Evolutionary conservation across 768 basidiomycete species (phyloP).

Genomic region (Boletus sp.): DNA sequence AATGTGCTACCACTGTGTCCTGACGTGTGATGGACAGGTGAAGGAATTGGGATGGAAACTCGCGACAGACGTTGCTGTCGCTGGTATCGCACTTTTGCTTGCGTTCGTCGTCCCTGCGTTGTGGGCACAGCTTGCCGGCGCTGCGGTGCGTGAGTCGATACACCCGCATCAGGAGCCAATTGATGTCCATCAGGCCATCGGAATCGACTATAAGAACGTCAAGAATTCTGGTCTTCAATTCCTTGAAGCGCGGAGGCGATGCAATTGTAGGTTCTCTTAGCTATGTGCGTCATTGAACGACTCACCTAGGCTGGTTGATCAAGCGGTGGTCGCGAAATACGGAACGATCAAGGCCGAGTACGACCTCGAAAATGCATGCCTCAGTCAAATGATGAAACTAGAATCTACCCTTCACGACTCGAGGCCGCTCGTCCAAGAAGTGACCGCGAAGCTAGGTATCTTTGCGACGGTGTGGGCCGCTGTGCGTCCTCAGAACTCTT

Average conservation of each 20-base stretch:
- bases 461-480: conserved; percentile 21
- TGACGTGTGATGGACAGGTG: conserved; percentile 9
- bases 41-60: conserved; percentile 19
- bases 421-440: conserved; percentile 17
- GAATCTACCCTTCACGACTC: conserved; percentile 10
- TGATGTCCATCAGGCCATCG: neutral
- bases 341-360: conserved; percentile 5
- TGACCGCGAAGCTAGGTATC: conserved; percentile 15
- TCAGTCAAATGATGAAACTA: conserved; percentile 14
- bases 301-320: neutral
- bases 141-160: neutral
- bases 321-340: conserved; percentile 12
- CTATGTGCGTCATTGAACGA: neutral
- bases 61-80: conserved; percentile 8
- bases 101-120: conserved; percentile 8
- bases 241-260: conserved; percentile 2
- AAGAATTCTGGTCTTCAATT: conserved; percentile 4
- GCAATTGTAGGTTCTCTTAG: conserved; percentile 4
- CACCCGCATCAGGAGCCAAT: neutral
- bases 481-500: conserved; percentile 1
- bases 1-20: neutral
- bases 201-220: conserved; percentile 3
- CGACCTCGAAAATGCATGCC: conserved; percentile 11
- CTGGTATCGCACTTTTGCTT: conserved; percentile 15
- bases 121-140: conserved; percentile 7